Base-by-base conservation (phyloP, 2,329 filamentous ascomycete genomes). In the Hawksworthiomyces lignivorus region DNA sequence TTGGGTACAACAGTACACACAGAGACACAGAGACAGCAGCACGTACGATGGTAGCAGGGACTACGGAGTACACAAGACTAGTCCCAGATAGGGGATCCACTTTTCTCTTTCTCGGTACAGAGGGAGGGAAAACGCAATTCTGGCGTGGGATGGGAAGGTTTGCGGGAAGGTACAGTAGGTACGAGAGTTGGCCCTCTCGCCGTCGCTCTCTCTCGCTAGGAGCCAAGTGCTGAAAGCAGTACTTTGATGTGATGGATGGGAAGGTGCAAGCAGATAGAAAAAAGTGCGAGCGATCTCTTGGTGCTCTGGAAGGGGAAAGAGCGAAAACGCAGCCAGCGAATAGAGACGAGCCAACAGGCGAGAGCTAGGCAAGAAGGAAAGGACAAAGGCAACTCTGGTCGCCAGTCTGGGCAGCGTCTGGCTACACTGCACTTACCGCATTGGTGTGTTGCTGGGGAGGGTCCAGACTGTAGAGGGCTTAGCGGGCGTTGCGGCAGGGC, bases 401-500 rank as follows among this genome's bases (percentile, higher is more conserved):
- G 33, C n/a, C 27, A 36, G 32, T 20, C 30, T 15, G n/a, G 26
- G 15, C n/a, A n/a, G n/a, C n/a, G n/a, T n/a, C n/a, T n/a, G n/a
- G n/a, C n/a, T 31, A 27, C 34, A 28, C 28, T 28, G 40, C 34
- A 35, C 39, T 48, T 41, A 28, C 46, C 37, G 30, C 20, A 45
- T 48, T 44, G 31, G 41, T 45, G 29, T 37, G 43, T 46, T 43
- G 39, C 40, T 41, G 39, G 47, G 38, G 24, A 38, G 39, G 35
- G 26, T 21, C 41, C 42, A 45, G 36, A 37, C 48, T 41, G 15
- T 21, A 45, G 43, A 39, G 30, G 46, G 48, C 31, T 44, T 50
- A 50, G 45, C 39, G 46, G 38, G 38, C 37, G 33, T 40, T 46
- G 43, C 39, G 39, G 44, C 31, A 46, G 31, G 43, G 39, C 48